Evolutionary conservation across 176 grass and related monocot species (phyloP).

Genomic region (Hordeum marinum): DNA sequence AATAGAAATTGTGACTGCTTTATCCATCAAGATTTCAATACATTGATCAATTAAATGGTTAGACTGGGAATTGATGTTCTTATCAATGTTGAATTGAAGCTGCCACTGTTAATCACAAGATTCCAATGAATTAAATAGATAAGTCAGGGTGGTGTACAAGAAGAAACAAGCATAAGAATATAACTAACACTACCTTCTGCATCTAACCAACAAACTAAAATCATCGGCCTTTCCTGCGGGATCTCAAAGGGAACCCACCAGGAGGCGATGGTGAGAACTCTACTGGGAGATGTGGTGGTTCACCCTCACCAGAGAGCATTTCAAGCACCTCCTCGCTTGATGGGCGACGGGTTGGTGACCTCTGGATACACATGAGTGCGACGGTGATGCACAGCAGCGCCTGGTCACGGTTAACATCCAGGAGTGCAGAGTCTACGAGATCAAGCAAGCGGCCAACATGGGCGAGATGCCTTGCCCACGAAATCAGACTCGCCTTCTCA

Average conservation of each 20-base stretch:
- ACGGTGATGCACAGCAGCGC: conserved; percentile 75
- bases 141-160: conserved; percentile 44
- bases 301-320: conserved; percentile 63
- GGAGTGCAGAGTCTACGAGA: conserved; percentile 74
- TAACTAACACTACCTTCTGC: conserved; percentile 18
- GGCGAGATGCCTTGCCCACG: conserved; percentile 84
- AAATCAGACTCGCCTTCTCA: conserved; percentile 88
- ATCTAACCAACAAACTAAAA: conserved; percentile 38
- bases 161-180: conserved; percentile 25
- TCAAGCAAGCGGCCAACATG: conserved; percentile 69
- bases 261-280: conserved; percentile 91
- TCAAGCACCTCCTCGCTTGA: conserved; percentile 60
- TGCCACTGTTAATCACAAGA: conserved; percentile 17
- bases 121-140: conserved; percentile 34
- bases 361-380: conserved; percentile 86
- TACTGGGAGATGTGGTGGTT: conserved; percentile 63
- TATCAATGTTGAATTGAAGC: conserved; percentile 26
- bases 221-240: conserved; percentile 68
- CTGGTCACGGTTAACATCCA: conserved; percentile 65
- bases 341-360: conserved; percentile 62
- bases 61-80: neutral
- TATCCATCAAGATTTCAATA: conserved; percentile 26
- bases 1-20: conserved; percentile 20
- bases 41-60: conserved; percentile 14
- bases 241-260: conserved; percentile 63